phyloP scores from a whole-genome alignment of 2,329 filamentous ascomycete species.

The Pseudocercospora cruenta region DNA sequence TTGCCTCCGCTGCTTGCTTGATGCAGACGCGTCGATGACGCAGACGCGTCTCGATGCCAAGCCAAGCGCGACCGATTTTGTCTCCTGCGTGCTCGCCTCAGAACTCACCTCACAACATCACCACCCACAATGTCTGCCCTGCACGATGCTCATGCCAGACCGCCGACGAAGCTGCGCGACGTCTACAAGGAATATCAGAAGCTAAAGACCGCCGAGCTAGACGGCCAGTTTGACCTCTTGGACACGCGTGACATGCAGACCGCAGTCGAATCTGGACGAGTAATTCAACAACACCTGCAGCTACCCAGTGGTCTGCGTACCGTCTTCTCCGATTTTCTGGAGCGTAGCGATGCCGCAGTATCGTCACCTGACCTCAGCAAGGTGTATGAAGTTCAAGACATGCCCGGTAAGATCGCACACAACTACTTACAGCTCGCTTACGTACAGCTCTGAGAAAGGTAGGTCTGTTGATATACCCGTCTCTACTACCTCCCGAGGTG shows the following conservation, averaged over 20 bases:
- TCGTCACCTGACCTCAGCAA: not conserved
- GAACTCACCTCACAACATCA: not conserved
- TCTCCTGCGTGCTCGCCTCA: not conserved
- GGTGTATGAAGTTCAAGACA: constrained; percentile 62
- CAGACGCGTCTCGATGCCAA: not conserved
- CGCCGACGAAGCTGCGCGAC: constrained; percentile 69
- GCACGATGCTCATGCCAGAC: constrained; percentile 77
- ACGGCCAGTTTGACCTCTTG: constrained; percentile 30
- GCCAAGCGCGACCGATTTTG: not conserved
- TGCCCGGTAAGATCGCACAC: constrained; percentile 64
- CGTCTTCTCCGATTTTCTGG: constrained; percentile 26
- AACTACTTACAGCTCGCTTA: constrained; percentile 3
- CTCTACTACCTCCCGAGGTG: constrained; percentile 68
- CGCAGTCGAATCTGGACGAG: constrained; percentile 11
- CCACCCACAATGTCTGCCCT: constrained; percentile 15
- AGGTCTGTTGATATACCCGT: constrained; percentile 78
- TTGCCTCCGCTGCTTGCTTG: not conserved
- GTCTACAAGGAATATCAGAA: constrained; percentile 77
- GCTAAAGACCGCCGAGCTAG: constrained; percentile 57
- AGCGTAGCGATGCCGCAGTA: not conserved
- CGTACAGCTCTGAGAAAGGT: constrained; percentile 33
- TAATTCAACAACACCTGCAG: constrained; percentile 1
- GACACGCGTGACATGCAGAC: not conserved
- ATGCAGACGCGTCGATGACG: no score
- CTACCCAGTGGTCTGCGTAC: constrained; percentile 21